Evolutionary conservation across 2,329 filamentous ascomycete genomes (phyloP), one percentile per base, ranked within the genome.

Genomic region (Claviceps capensis): DNA sequence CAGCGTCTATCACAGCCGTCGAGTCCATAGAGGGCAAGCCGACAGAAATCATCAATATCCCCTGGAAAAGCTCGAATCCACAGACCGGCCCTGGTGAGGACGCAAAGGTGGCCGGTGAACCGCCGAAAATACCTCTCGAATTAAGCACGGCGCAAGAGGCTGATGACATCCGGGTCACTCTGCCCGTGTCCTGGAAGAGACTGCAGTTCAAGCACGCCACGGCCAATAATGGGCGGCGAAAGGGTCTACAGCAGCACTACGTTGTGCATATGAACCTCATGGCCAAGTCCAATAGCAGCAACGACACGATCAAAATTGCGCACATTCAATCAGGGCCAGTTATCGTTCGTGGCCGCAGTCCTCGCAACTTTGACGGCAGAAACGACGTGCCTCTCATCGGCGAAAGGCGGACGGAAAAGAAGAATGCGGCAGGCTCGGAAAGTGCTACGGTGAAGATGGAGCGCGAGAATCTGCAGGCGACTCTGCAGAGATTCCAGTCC

Each of bases 181-280:
- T 95, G 53, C 86, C 89, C 1, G 83, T 96, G 50, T 84, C 88
- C 37, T 97, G 91, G 91, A 96, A 95, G 67, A 77, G 91, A 51
- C 70, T 97, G 53, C 91, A 97, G 66, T 97, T 97, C 67, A 87
- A 95, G 62, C 93, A 95, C 60, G 91, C 91, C 2, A 97, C 91
- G 0, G 91, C 91, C 49, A 97, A 97, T 66, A 97, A 97, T 63
- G 91, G 91, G 13, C 81, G 91, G 51, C 79, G 91, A 58, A 96
- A 96, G 69, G 91, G 95, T 57, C 72, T 96, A 47, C 91, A 97
- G 65, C 91, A 97, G 66, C 90, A 96, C 66, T 97, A 96, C 64
- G 78, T 94, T 1, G 86, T 97, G 47, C 83, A 88, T 55, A 82
- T 97, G 53, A 89, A 84, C 66, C 76, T 96, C 9, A 72, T 93